Evolutionary conservation across 805 yeast genomes (phyloP).

Genomic region (Ogataea nakhonphanomensis): DNA sequence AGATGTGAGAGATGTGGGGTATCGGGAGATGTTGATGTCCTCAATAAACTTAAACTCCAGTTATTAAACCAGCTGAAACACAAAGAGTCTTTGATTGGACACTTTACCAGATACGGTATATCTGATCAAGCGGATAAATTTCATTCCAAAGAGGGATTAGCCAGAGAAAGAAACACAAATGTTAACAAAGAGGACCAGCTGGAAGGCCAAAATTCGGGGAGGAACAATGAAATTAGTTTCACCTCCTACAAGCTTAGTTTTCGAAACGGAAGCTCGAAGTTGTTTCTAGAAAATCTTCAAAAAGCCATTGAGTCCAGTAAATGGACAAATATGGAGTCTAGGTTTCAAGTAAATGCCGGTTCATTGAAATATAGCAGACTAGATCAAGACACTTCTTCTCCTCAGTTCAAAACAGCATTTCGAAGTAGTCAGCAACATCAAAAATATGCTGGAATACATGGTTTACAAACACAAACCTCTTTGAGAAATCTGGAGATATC

Average conservation of each 20-base stretch:
- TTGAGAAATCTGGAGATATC: constrained; percentile 56
- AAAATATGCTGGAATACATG: constrained; percentile 60
- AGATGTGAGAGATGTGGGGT: constrained; percentile 65
- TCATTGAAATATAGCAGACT: constrained; percentile 21
- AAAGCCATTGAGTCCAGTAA: constrained; percentile 43
- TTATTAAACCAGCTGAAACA: too few species aligned
- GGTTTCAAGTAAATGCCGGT: constrained; percentile 34
- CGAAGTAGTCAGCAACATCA: background rate
- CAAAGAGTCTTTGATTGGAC: too few species aligned
- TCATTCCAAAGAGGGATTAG: too few species aligned
- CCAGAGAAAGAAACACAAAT: too few species aligned
- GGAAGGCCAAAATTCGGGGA: too few species aligned
- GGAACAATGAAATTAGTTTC: too few species aligned
- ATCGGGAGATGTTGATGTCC: constrained; percentile 19
- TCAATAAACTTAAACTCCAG: background rate
- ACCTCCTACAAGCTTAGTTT: constrained; percentile 62
- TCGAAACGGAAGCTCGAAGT: constrained; percentile 62
- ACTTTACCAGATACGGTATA: too few species aligned
- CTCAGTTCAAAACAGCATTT: too few species aligned
- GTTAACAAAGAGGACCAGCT: too few species aligned
- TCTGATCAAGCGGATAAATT: too few species aligned
- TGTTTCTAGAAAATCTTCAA: constrained; percentile 47
- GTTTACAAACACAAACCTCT: constrained; percentile 58
- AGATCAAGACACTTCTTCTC: too few species aligned
- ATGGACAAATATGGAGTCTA: constrained; percentile 39